These are phyloP conservation scores for Alternaria incomplexa DNA, from an alignment of 2,329 filamentous ascomycete genomes.

Conservation along the genomic window DNA sequence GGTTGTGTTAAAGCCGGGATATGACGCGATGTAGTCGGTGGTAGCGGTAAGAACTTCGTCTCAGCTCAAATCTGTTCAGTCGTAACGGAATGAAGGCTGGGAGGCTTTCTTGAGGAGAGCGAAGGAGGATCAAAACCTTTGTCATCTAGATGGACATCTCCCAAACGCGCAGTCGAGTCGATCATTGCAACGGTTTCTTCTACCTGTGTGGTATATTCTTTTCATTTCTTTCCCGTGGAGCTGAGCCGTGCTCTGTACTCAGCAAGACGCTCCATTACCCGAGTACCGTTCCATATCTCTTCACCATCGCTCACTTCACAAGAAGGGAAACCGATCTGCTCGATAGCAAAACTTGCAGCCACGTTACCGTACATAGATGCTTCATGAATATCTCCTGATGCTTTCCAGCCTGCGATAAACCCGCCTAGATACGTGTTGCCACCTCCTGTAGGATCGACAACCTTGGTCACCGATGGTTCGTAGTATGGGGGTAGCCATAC, in stretches of 20 bases:
- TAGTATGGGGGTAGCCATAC: neutral
- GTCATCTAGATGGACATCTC: too few relatives aligned
- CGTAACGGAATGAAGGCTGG: too few relatives aligned
- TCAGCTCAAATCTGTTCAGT: constrained; percentile 49
- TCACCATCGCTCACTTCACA: neutral
- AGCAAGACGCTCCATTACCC: neutral
- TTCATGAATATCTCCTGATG: neutral
- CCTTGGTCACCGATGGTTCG: neutral
- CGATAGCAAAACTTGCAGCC: neutral
- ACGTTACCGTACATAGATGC: neutral
- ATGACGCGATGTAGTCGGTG: constrained; percentile 66
- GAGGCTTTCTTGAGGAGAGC: too few relatives aligned
- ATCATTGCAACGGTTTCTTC: too few relatives aligned
- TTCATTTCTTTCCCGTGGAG: neutral
- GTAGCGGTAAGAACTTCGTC: constrained; percentile 58
- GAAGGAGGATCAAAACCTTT: too few relatives aligned
- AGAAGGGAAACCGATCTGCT: neutral
- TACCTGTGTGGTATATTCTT: too few relatives aligned
- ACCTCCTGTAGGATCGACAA: neutral
- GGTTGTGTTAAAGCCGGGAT: constrained; percentile 58
- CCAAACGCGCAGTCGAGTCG: too few relatives aligned
- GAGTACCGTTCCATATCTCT: neutral
- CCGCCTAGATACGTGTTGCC: neutral
- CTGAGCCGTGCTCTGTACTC: neutral
- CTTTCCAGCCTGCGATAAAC: neutral